phyloP scores from a whole-genome alignment of 2,329 filamentous ascomycete species.

The Penicillium psychrosexuale region DNA sequence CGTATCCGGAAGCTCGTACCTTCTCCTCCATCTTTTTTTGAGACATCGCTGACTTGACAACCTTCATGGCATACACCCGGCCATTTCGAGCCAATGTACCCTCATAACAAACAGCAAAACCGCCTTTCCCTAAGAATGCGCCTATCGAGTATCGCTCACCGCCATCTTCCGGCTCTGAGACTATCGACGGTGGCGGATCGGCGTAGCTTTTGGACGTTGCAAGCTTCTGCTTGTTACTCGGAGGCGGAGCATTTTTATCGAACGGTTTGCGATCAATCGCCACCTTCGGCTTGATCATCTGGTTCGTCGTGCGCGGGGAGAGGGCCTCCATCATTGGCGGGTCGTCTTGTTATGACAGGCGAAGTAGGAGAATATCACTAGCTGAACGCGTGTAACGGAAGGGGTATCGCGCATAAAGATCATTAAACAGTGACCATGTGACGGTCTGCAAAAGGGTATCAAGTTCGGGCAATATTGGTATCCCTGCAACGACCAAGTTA shows the following conservation, averaged over 20 bases:
- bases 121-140: conserved; percentile 49
- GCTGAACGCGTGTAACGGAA: neutral
- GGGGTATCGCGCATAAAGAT: conserved; percentile 14
- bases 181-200: conserved; percentile 43
- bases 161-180: conserved; percentile 45
- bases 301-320: conserved; percentile 49
- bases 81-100: conserved; percentile 44
- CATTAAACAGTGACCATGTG: conserved; percentile 15
- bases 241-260: conserved; percentile 35
- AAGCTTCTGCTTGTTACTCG: conserved; percentile 28
- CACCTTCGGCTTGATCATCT: conserved; percentile 44
- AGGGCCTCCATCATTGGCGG: conserved; percentile 46
- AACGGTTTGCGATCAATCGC: conserved; percentile 39
- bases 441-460: conserved; percentile 22
- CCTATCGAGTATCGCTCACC: conserved; percentile 48
- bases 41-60: conserved; percentile 50
- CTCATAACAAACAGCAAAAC: conserved; percentile 52
- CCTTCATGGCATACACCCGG: conserved; percentile 50
- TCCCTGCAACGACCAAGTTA: conserved; percentile 25
- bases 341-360: conserved; percentile 1
- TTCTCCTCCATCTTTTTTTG: conserved; percentile 54
- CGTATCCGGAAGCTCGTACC: conserved; percentile 27
- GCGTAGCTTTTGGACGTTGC: conserved; percentile 44
- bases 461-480: conserved; percentile 24
- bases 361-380: conserved; percentile 1